phyloP scores from a whole-genome alignment of 345 rosid species.

The Rhodomyrtus tomentosa region DNA sequence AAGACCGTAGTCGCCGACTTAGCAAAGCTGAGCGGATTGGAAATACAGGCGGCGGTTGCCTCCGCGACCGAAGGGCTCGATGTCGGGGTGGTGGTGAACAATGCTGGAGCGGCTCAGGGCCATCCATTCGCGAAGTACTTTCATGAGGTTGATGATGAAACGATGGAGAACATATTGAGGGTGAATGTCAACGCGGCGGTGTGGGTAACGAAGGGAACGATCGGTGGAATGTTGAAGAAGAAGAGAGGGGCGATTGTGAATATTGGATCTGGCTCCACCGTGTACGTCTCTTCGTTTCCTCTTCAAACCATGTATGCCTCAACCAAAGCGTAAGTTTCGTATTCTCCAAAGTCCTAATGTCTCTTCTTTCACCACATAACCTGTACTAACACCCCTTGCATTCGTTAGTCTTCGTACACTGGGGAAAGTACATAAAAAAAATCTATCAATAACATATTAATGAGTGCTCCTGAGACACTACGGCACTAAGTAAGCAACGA shows the following conservation, averaged over 20 bases:
- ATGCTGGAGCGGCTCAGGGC: slow-evolving; percentile 15
- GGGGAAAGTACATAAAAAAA: background rate
- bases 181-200: slow-evolving; percentile 27
- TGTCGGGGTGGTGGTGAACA: slow-evolving; percentile 28
- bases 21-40: slow-evolving; percentile 4
- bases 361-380: background rate
- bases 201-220: slow-evolving; percentile 23
- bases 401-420: background rate
- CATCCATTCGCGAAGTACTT: slow-evolving; percentile 15
- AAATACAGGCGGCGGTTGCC: slow-evolving; percentile 4
- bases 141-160: slow-evolving; percentile 25
- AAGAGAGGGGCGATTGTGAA: slow-evolving; percentile 37
- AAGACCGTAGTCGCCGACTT: slow-evolving; percentile 18
- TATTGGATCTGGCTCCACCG: slow-evolving; percentile 36
- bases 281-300: slow-evolving; percentile 17
- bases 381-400: background rate
- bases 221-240: slow-evolving; percentile 31
- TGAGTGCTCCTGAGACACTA: background rate
- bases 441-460: background rate
- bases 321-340: slow-evolving; percentile 28
- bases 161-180: slow-evolving; percentile 19
- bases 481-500: background rate
- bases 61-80: slow-evolving; percentile 23
- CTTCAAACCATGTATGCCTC: slow-evolving; percentile 16
- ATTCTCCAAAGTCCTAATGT: background rate